Percentiles rank a stretch among this genome's conserved stretches.
Conservation (phyloP, 768 basidiomycete genomes). For the Lentinula detonsa region DNA sequence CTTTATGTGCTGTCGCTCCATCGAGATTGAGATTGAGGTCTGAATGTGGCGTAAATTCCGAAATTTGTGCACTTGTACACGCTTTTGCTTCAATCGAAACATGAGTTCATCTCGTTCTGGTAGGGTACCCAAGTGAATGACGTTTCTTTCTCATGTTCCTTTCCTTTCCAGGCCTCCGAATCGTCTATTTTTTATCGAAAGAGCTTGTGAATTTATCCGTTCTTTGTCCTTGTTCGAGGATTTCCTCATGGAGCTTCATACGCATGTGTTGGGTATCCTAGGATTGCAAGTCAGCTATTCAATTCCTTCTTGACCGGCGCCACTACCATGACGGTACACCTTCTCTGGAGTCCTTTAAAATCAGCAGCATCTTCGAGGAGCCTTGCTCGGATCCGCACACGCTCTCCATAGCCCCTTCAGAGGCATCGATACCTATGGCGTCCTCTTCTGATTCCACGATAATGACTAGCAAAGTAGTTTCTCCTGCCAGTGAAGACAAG, state of each 20-base stretch:
- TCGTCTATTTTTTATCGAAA: background rate
- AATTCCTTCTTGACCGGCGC: background rate
- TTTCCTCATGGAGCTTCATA: background rate
- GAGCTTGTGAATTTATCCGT: background rate
- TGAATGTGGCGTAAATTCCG: background rate
- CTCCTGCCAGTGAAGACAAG: conserved; percentile 16
- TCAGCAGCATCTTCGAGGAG: background rate
- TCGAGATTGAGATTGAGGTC: background rate
- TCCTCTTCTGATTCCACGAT: background rate
- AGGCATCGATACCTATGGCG: background rate
- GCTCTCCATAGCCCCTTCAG: background rate
- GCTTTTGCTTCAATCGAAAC: background rate
- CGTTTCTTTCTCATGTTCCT: background rate
- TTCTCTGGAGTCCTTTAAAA: background rate
- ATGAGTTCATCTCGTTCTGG: background rate
- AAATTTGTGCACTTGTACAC: background rate
- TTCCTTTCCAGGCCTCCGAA: background rate
- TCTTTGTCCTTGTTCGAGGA: background rate
- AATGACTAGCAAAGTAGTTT: background rate
- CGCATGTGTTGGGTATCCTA: background rate
- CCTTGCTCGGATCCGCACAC: background rate
- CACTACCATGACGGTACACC: background rate
- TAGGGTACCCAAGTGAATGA: background rate
- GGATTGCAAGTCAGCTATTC: background rate
- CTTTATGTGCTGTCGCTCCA: background rate